Conservation (phyloP, 768 basidiomycete species). For the Hericium erinaceus region DNA sequence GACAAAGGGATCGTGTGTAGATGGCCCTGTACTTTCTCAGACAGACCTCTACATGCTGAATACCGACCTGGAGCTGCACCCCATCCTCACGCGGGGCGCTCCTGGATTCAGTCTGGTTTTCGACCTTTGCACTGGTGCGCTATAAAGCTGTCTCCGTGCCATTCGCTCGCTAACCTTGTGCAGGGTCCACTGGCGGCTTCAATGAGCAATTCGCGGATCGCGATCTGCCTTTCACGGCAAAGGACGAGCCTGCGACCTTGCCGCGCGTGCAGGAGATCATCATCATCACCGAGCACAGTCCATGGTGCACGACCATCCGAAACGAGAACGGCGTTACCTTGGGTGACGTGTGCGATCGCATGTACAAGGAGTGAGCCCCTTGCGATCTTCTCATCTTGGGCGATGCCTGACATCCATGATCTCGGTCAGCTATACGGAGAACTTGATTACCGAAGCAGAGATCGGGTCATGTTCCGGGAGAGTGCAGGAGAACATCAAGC, state of each 20-base stretch:
- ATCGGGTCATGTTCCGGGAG: conserved; percentile 50
- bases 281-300: conserved; percentile 39
- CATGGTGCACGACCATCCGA: conserved; percentile 73
- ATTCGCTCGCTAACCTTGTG: not conserved
- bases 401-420: not conserved
- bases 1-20: conserved; percentile 28
- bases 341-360: conserved; percentile 58
- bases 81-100: conserved; percentile 44
- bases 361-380: conserved; percentile 63
- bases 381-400: not conserved
- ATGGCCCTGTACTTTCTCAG: conserved; percentile 71
- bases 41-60: conserved; percentile 76
- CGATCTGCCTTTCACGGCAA: conserved; percentile 40
- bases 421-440: conserved; percentile 52
- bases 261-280: conserved; percentile 29
- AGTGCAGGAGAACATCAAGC: conserved; percentile 63
- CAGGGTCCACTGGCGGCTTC: conserved; percentile 56
- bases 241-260: conserved; percentile 30
- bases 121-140: conserved; percentile 55
- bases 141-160: not conserved
- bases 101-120: conserved; percentile 55
- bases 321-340: conserved; percentile 70
- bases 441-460: conserved; percentile 58
- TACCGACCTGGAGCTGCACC: conserved; percentile 61
- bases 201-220: conserved; percentile 50